These are phyloP conservation scores for Tetragonia tetragonoides DNA, from an alignment of 148 eudicot genomes.

Conservation along the genomic window DNA sequence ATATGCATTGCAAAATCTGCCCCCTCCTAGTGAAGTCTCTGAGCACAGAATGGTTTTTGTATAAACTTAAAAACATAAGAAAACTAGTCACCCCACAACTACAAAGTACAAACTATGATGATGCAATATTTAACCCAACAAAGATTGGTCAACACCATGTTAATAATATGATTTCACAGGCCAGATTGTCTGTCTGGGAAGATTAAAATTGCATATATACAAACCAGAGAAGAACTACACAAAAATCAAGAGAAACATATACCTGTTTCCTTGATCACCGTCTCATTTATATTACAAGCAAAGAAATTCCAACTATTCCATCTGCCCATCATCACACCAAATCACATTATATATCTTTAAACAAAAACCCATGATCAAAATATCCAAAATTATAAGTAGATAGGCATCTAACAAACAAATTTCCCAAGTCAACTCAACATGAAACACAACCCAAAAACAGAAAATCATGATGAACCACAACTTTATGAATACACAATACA, in stretches of 20 bases:
- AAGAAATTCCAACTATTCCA: conserved; percentile 99
- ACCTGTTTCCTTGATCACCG: conserved; percentile 93
- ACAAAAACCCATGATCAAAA: background rate
- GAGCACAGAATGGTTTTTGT: background rate
- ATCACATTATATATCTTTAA: conserved; percentile 6
- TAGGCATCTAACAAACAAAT: background rate
- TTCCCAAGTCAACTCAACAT: background rate
- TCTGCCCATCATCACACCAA: conserved; percentile 45
- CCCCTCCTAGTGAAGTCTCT: background rate
- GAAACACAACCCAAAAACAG: background rate
- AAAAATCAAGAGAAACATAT: conserved; percentile 4
- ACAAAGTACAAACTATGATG: background rate
- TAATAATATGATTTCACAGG: background rate
- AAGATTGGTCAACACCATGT: background rate
- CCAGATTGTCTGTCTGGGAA: background rate
- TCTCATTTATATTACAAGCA: conserved; percentile 78
- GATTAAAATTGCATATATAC: background rate
- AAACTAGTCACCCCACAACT: background rate
- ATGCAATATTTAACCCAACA: background rate
- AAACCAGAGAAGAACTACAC: background rate
- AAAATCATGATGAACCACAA: conserved; percentile 1
- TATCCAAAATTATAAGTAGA: background rate
- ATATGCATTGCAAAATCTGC: background rate
- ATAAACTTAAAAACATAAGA: background rate
- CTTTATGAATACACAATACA: background rate